Percentiles rank a stretch among this genome's conserved stretches.
phyloP scores from a whole-genome alignment of 2,329 filamentous ascomycete genomes.

The Exophiala xenobiotica region DNA sequence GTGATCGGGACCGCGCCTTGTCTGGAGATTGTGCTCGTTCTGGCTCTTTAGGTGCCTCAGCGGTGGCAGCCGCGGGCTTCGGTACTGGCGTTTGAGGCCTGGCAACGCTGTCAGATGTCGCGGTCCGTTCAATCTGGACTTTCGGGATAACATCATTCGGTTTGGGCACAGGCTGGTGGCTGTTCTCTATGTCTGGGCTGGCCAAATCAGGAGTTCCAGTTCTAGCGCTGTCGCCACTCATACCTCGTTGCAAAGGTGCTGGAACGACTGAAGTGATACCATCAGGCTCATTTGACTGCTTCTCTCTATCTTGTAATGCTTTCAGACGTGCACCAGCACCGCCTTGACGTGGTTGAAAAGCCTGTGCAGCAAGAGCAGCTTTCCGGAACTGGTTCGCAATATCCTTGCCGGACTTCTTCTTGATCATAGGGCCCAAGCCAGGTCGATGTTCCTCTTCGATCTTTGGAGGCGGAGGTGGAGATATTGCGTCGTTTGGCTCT shows the following conservation, averaged over 20 bases:
- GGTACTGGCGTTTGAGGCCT: conserved; percentile 11
- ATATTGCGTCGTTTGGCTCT: conserved; percentile 37
- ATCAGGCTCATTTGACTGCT: conserved; percentile 69
- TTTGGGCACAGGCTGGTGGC: conserved; percentile 29
- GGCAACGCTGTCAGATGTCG: conserved; percentile 34
- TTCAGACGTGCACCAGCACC: conserved; percentile 79
- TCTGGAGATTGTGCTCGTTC: conserved; percentile 40
- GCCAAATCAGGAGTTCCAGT: conserved; percentile 30
- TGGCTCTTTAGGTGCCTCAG: conserved; percentile 32
- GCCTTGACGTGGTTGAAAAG: conserved; percentile 84
- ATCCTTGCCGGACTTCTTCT: conserved; percentile 69
- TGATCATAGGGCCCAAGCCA: conserved; percentile 85
- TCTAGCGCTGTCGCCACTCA: conserved; percentile 41
- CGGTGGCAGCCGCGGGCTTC: conserved; percentile 16
- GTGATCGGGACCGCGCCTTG: conserved; percentile 32
- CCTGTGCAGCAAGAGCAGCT: conserved; percentile 68
- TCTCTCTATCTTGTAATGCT: conserved; percentile 58
- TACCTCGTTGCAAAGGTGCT: conserved; percentile 58
- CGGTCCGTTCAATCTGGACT: conserved; percentile 41
- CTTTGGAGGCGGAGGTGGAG: conserved; percentile 49
- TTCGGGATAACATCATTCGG: conserved; percentile 37
- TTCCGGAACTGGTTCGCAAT: conserved; percentile 76
- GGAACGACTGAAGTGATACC: conserved; percentile 87
- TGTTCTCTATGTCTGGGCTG: conserved; percentile 35
- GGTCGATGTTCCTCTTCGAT: conserved; percentile 62